Base-by-base conservation (phyloP, 805 yeast genomes). In the Hanseniaspora meyeri region DNA sequence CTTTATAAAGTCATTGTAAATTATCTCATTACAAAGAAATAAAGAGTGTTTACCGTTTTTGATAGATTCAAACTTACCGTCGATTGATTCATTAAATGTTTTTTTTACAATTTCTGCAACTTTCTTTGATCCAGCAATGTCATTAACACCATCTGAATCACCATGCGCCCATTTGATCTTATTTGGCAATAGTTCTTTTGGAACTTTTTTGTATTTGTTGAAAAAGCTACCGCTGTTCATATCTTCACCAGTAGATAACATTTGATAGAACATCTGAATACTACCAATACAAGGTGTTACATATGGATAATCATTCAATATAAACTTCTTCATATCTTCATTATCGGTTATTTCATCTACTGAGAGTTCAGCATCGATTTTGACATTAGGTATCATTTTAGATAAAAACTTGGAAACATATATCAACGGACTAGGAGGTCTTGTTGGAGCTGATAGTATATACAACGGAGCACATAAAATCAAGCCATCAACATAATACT, bases 131-230 rank as follows among this genome's bases (percentile, higher is more conserved):
- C 77, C 80, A 17, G 71, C 67, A 42, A 72, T 67, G 65, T 76
- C 79, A 65, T 83, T 85, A 61, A 85, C 75, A 39, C 74, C 68
- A 65, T 86, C 95, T n/a, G 67, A 69, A 9, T 72, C 70, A 34
- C 91, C 89, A 65, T 85, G 91, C 45, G 79, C 61, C 11, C 85
- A 68, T 34, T 82, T 65, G 4, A 84, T 62, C 0, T 86, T 80
- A 11, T 75, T 70, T 8, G 72, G 63, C 6, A 47, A 36, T 4
- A 40, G 27, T 10, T 36, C 14, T 10, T 16, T 37, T 5, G 46
- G 34, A n/a, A 43, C 31, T 1, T 19, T n/a, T 11, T 17, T 56
- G n/a, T 59, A 62, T 20, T 60, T 49, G 38, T 54, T 45, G 2
- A 70, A 60, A 53, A 71, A 74, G 43, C 67, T 65, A 3, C 72